These are phyloP conservation scores for Russula abietina DNA, from an alignment of 768 basidiomycete species.

Conservation along the genomic window DNA sequence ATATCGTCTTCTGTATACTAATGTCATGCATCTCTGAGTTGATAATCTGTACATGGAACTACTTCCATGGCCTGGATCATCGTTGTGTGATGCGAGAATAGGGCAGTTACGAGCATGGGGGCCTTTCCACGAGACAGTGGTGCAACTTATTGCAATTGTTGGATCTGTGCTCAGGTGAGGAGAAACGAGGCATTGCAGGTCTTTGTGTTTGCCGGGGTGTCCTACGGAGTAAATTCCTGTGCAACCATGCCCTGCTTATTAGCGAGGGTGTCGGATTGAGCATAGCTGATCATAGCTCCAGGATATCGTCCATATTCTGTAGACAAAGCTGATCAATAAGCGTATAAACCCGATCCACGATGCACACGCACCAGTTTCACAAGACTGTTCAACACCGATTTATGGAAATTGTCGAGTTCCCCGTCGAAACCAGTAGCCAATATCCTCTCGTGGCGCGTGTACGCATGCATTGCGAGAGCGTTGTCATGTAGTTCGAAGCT, in stretches of 20 bases:
- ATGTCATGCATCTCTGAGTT: no score
- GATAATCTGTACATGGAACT: no score
- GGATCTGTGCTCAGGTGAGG: neutral
- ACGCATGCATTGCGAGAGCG: neutral
- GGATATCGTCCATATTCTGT: neutral
- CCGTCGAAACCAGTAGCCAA: conserved; percentile 5
- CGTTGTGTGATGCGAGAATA: no score
- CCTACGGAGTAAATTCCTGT: neutral
- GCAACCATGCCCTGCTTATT: neutral
- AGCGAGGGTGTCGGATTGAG: no score
- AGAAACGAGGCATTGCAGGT: neutral
- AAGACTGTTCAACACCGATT: conserved; percentile 12
- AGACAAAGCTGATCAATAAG: no score
- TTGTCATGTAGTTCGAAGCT: conserved; percentile 16
- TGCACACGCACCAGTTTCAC: conserved; percentile 7
- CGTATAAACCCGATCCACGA: neutral
- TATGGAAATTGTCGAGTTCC: conserved; percentile 15
- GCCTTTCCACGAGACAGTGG: no score
- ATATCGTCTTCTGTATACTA: no score
- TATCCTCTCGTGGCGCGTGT: conserved; percentile 9
- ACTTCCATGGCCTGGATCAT: no score
- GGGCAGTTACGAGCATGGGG: no score
- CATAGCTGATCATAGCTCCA: conserved; percentile 10
- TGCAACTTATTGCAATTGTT: neutral
- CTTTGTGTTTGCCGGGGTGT: neutral